Base-by-base conservation (phyloP, 164 flowering plant species). In the Taxillus chinensis region DNA sequence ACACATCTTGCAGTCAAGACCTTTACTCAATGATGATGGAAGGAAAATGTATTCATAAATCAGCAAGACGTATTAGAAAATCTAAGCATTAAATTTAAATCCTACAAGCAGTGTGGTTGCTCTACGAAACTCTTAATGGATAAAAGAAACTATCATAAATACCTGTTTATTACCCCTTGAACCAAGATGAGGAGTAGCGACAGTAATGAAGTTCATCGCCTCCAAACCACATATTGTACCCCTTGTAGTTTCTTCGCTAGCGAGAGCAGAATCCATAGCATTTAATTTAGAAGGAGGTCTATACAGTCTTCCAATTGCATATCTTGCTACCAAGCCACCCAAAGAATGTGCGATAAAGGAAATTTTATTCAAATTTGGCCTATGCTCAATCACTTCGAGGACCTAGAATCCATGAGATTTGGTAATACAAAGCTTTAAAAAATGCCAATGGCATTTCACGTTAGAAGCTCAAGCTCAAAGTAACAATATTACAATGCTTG, bases 141-240 rank as follows among this genome's bases (percentile, higher is more conserved):
- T 27, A 27, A 27, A 27, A 27, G 27, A 27, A 2, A 27, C 2
- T 27, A 27, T 27, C 27, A 27, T 27, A 27, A 27, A 27, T 83
- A 91, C 99, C 96, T 95, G 99, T 69, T 85, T 84, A 72, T 95
- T 89, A 46, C 99, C 99, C 74, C 92, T 81, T 16, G 99, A 95
- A 66, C 99, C 99, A 74, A 95, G 96, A 79, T 95, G 99, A 60
- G 99, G 99, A 17, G 95, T 83, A 55, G 99, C 99, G 63, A 89
- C 92, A 59, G 96, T 89, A 48, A 95, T 78, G 58, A 95, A 95
- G 76, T 91, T 89, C 75, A 91, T 76, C 62, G 97, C 79, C 75
- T 87, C 92, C 74, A 95, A 71, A 61, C 93, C 96, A 68, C 80
- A 77, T 67, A 95, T 85, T 64, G 92, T 89, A 66, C 80, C 95